Base-by-base conservation (phyloP, 169 alveolate genomes). In the Eimeria acervulina region DNA sequence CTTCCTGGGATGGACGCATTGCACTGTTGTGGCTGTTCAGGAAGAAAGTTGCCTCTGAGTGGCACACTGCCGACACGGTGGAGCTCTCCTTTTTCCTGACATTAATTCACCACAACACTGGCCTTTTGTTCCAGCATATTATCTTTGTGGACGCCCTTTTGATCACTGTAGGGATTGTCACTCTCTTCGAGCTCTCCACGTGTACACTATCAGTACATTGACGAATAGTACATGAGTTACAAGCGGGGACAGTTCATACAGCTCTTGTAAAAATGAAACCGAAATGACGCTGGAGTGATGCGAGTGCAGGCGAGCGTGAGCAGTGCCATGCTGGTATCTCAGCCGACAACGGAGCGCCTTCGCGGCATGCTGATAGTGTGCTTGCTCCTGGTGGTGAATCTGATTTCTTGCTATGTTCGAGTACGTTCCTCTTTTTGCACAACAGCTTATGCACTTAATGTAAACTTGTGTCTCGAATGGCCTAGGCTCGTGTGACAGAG, bases 41-140 rank as follows among this genome's bases (percentile, higher is more conserved):
- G 63, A 76, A 76, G 61, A 61, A 85, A 47, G n/a, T 28, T 31
- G 81, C 80, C 81, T 36, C 96, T n/a, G 93, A 93, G 84, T 93
- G 96, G 96, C 93, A 55, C 70, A 68, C 83, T 15, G 93, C 87
- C n/a, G 96, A 93, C 61, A 84, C 96, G 10, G 63, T 80, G 66
- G 94, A 84, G 85, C 96, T 93, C n/a, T 93, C 76, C 0, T 85
- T 93, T 36, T 93, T 93, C 61, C 66, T 93, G 2, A 93, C 94
- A 13, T 47, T 93, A 74, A 31, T 93, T 33, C 93, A 93, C 47
- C 96, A 93, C 88, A 93, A 93, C 83, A 93, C 90, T 33, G 96
- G 96, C 59, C 93, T 93, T 4, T 55, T 93, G 70, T 93, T 93
- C 38, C 96, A 93, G 21, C 85, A 80, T 21, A 44, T 93, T 19